phyloP scores from a whole-genome alignment of 192 early-diverging fungal genomes.

The Coemansia sp. region DNA sequence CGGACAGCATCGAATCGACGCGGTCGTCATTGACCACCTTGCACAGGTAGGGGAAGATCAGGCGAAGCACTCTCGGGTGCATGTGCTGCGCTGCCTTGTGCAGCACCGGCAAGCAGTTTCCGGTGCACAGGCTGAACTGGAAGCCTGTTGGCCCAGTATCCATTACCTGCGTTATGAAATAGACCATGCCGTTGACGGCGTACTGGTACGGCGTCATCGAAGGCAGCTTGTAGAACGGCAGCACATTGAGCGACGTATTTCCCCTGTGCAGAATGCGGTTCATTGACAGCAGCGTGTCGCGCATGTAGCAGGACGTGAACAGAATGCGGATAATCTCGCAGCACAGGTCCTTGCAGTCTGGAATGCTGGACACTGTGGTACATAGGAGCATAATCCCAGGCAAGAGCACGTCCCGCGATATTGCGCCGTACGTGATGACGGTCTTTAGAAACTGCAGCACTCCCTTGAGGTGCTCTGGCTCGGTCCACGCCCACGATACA shows the following conservation, averaged over 20 bases:
- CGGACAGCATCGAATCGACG: slow-evolving; percentile 36
- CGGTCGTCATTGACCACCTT: slow-evolving; percentile 46
- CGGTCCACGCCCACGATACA: slow-evolving; percentile 46
- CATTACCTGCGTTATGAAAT: slow-evolving; percentile 53
- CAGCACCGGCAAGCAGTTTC: slow-evolving; percentile 52
- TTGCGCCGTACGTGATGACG: slow-evolving; percentile 47
- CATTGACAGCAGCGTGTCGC: slow-evolving; percentile 48
- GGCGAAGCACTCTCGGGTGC: slow-evolving; percentile 39
- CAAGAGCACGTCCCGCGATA: slow-evolving; percentile 25
- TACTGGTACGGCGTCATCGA: slow-evolving; percentile 41
- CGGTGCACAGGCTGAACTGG: slow-evolving; percentile 51
- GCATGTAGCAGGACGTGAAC: slow-evolving; percentile 55
- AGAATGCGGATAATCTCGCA: slow-evolving; percentile 44
- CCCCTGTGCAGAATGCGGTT: slow-evolving; percentile 42
- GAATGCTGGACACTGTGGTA: slow-evolving; percentile 27
- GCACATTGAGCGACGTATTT: slow-evolving; percentile 23
- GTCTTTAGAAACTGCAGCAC: slow-evolving; percentile 40
- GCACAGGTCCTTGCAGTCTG: slow-evolving; percentile 31
- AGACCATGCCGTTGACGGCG: slow-evolving; percentile 53
- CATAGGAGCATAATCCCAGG: slow-evolving; percentile 39
- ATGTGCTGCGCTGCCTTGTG: slow-evolving; percentile 43
- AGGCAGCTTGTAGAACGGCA: slow-evolving; percentile 17
- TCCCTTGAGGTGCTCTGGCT: slow-evolving; percentile 29
- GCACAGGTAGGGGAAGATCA: slow-evolving; percentile 52
- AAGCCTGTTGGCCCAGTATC: slow-evolving; percentile 48